Evolutionary conservation across 1,139 yeast species (phyloP).

Genomic region (Trichomonascaceae sp.): DNA sequence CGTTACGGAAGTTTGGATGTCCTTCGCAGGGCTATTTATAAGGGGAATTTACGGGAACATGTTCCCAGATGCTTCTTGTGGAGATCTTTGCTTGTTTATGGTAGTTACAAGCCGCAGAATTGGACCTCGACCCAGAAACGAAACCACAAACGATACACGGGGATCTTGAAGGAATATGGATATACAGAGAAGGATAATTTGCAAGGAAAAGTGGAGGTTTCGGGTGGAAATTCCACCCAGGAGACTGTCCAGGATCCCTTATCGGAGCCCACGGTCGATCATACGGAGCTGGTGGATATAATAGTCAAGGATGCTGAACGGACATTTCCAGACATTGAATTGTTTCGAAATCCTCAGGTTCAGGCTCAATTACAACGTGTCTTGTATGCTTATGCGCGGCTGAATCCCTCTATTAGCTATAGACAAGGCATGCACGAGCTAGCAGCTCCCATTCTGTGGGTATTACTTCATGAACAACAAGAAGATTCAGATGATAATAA

Average conservation of each 20-base stretch:
- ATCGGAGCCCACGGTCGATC: slow-evolving; percentile 16
- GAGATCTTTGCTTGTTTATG: slow-evolving; percentile 24
- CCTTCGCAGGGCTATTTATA: slow-evolving; percentile 10
- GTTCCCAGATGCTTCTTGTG: slow-evolving; percentile 25
- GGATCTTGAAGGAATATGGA: slow-evolving; percentile 8
- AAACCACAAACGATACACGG: slow-evolving; percentile 12
- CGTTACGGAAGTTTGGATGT: slow-evolving; percentile 6
- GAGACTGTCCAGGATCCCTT: slow-evolving; percentile 13
- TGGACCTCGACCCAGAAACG: slow-evolving; percentile 19
- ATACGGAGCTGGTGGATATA: slow-evolving; percentile 23
- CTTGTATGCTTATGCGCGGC: slow-evolving; percentile 48
- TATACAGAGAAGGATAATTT: not conserved
- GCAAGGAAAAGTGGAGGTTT: slow-evolving; percentile 5
- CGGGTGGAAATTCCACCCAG: not conserved
- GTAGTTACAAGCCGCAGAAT: slow-evolving; percentile 18
- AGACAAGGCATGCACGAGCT: slow-evolving; percentile 62
- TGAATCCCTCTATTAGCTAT: slow-evolving; percentile 46
- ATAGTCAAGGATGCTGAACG: slow-evolving; percentile 46
- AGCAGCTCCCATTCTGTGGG: slow-evolving; percentile 41
- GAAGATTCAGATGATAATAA: slow-evolving; percentile 4
- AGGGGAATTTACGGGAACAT: slow-evolving; percentile 11
- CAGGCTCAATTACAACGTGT: slow-evolving; percentile 40
- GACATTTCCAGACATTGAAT: slow-evolving; percentile 52
- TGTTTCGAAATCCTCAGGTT: slow-evolving; percentile 33
- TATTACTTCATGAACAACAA: slow-evolving; percentile 19